A percentile compares a stretch with the other conserved stretches of the same genome.
phyloP scores from a whole-genome alignment of 2,329 filamentous ascomycete genomes.

The Scorias spongiosa region DNA sequence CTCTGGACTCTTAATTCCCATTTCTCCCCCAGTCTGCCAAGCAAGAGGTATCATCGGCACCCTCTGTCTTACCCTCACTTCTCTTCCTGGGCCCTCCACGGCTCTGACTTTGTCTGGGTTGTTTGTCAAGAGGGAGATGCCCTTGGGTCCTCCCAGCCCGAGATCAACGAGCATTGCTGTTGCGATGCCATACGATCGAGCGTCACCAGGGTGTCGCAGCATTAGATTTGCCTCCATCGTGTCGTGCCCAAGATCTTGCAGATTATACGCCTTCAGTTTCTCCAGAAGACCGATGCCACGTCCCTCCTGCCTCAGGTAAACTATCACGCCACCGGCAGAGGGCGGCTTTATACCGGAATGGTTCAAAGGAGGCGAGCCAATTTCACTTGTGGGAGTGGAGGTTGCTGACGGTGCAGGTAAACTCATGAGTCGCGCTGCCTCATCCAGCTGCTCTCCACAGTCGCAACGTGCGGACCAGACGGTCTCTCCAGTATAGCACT shows the following conservation, averaged over 20 bases:
- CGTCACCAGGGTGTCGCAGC: slow-evolving; percentile 83
- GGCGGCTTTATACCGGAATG: slow-evolving; percentile 18
- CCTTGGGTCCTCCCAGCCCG: slow-evolving; percentile 50
- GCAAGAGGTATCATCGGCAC: slow-evolving; percentile 92
- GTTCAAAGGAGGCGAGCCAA: slow-evolving; percentile 1
- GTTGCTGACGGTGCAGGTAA: slow-evolving; percentile 14
- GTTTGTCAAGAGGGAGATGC: slow-evolving; percentile 78
- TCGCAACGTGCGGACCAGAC: slow-evolving; percentile 97
- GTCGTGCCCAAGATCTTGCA: slow-evolving; percentile 93
- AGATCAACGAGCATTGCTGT: slow-evolving; percentile 87
- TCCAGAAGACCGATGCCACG: slow-evolving; percentile 87
- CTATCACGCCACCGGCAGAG: slow-evolving; percentile 67
- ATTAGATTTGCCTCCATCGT: slow-evolving; percentile 92
- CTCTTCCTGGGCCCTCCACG: slow-evolving; percentile 78
- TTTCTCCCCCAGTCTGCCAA: slow-evolving; percentile 65
- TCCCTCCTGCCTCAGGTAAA: slow-evolving; percentile 91
- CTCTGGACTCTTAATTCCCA: slow-evolving; percentile 73
- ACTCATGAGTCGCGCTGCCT: slow-evolving; percentile 83
- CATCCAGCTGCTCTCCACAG: slow-evolving; percentile 93
- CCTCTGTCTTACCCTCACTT: slow-evolving; percentile 74
- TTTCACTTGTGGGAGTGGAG: slow-evolving; percentile 13
- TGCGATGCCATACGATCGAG: slow-evolving; percentile 86
- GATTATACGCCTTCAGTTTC: slow-evolving; percentile 95
- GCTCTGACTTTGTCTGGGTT: slow-evolving; percentile 95
- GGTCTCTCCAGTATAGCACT: slow-evolving; percentile 97